Percentiles rank a stretch among this genome's conserved stretches.
These are phyloP conservation scores for Artemisia annua DNA, from an alignment of 129 eudicot genomes.

Conservation along the genomic window DNA sequence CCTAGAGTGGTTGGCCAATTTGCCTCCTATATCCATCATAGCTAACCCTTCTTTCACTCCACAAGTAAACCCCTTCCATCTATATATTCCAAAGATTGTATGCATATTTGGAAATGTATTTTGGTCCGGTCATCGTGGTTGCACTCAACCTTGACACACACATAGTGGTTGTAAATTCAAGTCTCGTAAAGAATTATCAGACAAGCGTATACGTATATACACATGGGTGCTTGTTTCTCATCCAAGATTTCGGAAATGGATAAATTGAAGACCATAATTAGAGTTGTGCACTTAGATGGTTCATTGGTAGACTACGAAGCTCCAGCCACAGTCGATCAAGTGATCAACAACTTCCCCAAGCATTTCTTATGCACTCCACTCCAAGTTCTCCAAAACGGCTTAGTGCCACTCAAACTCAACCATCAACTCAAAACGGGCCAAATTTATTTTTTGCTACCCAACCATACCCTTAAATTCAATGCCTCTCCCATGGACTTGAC, in stretches of 20 bases:
- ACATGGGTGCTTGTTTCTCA: slow-evolving; percentile 32
- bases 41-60: background rate
- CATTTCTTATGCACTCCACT: slow-evolving; percentile 58
- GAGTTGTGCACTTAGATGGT: slow-evolving; percentile 60
- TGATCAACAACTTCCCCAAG: slow-evolving; percentile 35
- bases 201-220: background rate
- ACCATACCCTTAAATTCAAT: slow-evolving; percentile 39
- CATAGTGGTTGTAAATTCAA: background rate
- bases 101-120: background rate
- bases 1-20: slow-evolving; percentile 18
- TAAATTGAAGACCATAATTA: slow-evolving; percentile 17
- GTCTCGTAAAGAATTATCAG: too few species aligned
- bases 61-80: slow-evolving; percentile 16
- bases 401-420: slow-evolving; percentile 35
- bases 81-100: slow-evolving; percentile 1
- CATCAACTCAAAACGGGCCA: slow-evolving; percentile 41
- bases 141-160: too few species aligned
- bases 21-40: slow-evolving; percentile 4
- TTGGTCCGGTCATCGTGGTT: too few species aligned
- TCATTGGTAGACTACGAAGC: slow-evolving; percentile 38
- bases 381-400: slow-evolving; percentile 38
- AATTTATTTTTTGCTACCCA: slow-evolving; percentile 53
- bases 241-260: slow-evolving; percentile 11
- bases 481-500: slow-evolving; percentile 48
- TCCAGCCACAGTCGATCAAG: slow-evolving; percentile 47